A percentile compares a stretch with the other conserved stretches of the same genome.
These are phyloP conservation scores for Medakamo hakoo DNA, from an alignment of 139 green algal species.

Conservation along the genomic window DNA sequence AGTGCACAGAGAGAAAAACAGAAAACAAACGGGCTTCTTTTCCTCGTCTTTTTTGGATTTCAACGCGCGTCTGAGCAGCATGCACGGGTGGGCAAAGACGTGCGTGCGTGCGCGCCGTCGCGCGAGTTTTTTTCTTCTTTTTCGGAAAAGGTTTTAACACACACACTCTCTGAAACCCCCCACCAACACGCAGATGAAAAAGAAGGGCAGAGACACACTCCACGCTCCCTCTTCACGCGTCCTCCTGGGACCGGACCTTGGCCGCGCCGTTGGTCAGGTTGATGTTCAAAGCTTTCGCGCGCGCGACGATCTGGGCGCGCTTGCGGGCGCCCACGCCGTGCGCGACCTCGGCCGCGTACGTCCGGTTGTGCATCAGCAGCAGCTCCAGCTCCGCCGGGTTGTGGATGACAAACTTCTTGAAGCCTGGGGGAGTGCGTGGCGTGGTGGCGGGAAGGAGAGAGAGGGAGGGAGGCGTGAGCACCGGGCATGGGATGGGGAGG, in stretches of 20 bases:
- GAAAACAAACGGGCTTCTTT: too few species aligned
- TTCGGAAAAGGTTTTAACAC: too few species aligned
- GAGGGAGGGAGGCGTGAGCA: too few species aligned
- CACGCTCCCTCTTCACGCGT: constrained; percentile 53
- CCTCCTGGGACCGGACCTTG: constrained; percentile 84
- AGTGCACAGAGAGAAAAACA: too few species aligned
- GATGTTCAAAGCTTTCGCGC: constrained; percentile 81
- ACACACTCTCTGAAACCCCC: too few species aligned
- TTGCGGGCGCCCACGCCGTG: constrained; percentile 89
- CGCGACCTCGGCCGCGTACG: constrained; percentile 83
- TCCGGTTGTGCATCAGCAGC: constrained; percentile 97
- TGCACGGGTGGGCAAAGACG: too few species aligned
- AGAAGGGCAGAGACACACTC: neutral
- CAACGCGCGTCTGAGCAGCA: too few species aligned
- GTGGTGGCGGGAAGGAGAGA: neutral
- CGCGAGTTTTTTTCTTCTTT: too few species aligned
- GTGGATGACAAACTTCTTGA: constrained; percentile 77
- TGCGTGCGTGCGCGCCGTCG: too few species aligned
- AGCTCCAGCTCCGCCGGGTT: constrained; percentile 94
- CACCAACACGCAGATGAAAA: neutral
- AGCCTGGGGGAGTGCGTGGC: constrained; percentile 37
- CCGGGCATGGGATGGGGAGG: too few species aligned
- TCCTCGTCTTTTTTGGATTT: too few species aligned
- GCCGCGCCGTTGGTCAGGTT: constrained; percentile 72
- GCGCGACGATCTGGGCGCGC: constrained; percentile 91